Base-by-base conservation (phyloP, 108 stramenopile species). In the Mayamaea pseudoterrestris region DNA sequence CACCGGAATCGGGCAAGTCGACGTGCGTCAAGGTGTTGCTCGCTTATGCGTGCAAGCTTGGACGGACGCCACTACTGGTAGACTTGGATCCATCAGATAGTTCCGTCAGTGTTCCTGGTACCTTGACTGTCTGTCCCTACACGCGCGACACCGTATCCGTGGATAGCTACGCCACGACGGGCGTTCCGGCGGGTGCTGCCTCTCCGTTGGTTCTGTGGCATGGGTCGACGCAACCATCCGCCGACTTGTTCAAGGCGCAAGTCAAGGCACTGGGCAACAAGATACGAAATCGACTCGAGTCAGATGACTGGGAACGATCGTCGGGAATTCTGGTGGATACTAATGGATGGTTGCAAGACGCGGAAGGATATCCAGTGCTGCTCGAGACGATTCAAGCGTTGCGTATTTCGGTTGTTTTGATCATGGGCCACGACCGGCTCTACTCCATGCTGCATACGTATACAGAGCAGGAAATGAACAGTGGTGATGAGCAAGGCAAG, bases 381-480 rank as follows among this genome's bases (percentile, higher is more conserved):
- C 45, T 87, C 12, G 73, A 87, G 58, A 63, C 83, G 8, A 66
- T 84, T 9, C 53, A 78, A 13, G 65, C 78, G 16, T 50, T 92
- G 16, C 50, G 66, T 13, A 87, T 92, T 12, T 64, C 74, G 30
- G 78, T 87, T 20, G 63, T 92, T 16, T 46, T 92, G 35, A 73
- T 92, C 0, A 20, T 92, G 55, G 90, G 90, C 8, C 84, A 92
- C 53, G 90, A 92, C 74, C 72, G 83, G 53, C 44, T 92, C 41
- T 92, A 92, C 63, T 78, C 73, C 50, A 81, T 84, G 74, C 28
- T 91, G 30, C 67, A 63, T 21, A 77, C 58, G 21, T n/a, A n/a
- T n/a, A n/a, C n/a, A n/a, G 44, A 23, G 20, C 52, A 32, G 45
- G 44, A 25, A 43, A 57, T 43, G 54, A 47, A 44, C 37, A 35